Base-by-base conservation (phyloP, 148 eudicot genomes). In the Polygonum maritimum region DNA sequence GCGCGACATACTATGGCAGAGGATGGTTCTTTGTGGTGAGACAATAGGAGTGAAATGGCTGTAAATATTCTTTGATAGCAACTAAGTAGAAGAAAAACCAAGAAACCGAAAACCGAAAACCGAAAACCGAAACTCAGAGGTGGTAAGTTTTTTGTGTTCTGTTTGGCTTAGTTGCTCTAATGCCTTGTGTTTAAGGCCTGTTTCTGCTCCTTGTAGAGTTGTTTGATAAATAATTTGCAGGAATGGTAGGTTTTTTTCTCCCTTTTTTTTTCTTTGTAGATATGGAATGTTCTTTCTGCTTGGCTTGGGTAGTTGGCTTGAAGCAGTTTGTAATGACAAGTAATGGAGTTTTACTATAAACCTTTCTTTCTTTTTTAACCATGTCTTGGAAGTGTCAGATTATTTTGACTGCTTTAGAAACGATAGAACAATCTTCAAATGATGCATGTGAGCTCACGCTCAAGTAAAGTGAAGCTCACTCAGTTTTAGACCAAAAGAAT, bases 51-150 rank as follows among this genome's bases (percentile, higher is more conserved):
- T 7, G 21, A 57, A n/a, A 55, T 31, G 38, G 63, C 18, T 74
- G 76, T 74, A 74, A 52, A 74, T 74, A 74, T 74, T 74, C 76
- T 74, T 74, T 74, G 47, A 10, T 14, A 51, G 45, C 76, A 52
- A 31, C 76, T 73, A 73, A 31, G 75, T 51, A 36, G 45, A 16
- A 67, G 71, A 38, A 73, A 31, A 33, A 3, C 45, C 48, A 14
- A 8, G 7, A 40, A 44, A 8, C 47, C 2, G 9, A 44, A 40
- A 44, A 7, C 47, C 47, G 47, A 44, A 44, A 44, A 8, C 47
- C 2, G 9, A 44, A 40, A 44, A 7, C 47, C 47, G 47, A 44
- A 44, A 44, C 47, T 44, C 47, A 5, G 47, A 44, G 3, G 60
- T 5, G 60, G 41, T 38, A 22, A 21, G 40, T 40, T 15, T 74